Evolutionary conservation across 148 eudicot species (phyloP).

Genomic region (Heliosperma pusillum): DNA sequence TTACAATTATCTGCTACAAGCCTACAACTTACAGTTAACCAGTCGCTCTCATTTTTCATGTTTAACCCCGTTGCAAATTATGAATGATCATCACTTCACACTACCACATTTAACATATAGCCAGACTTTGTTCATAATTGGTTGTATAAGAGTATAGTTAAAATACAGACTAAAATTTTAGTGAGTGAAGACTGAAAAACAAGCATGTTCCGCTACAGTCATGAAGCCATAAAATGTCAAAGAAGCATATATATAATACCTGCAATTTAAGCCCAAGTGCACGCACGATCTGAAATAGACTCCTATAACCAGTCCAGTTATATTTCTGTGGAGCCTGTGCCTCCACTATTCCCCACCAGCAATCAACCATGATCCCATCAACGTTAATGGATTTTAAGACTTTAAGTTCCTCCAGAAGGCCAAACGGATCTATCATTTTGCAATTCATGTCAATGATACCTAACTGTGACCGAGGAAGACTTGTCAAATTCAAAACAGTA

Average conservation of each 20-base stretch:
- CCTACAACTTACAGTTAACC: too few species aligned
- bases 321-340: slow-evolving; percentile 62
- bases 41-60: too few species aligned
- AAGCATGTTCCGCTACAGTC: too few species aligned
- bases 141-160: not conserved
- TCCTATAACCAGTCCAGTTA: slow-evolving; percentile 78
- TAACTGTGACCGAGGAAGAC: slow-evolving; percentile 37
- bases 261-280: slow-evolving; percentile 69
- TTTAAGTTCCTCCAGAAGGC: slow-evolving; percentile 45
- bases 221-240: not conserved
- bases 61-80: too few species aligned
- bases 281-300: slow-evolving; percentile 63
- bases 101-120: not conserved
- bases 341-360: slow-evolving; percentile 99
- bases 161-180: not conserved
- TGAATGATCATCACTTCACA: too few species aligned
- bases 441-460: slow-evolving; percentile 59
- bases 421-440: slow-evolving; percentile 61
- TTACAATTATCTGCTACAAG: too few species aligned
- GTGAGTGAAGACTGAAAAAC: not conserved
- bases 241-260: slow-evolving; percentile 30
- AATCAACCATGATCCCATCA: slow-evolving; percentile 94
- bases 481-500: not conserved
- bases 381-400: slow-evolving; percentile 62
- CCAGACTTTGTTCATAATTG: too few species aligned